Conservation (phyloP, 495 filamentous ascomycete species). For the Cryomyces antarcticus region DNA sequence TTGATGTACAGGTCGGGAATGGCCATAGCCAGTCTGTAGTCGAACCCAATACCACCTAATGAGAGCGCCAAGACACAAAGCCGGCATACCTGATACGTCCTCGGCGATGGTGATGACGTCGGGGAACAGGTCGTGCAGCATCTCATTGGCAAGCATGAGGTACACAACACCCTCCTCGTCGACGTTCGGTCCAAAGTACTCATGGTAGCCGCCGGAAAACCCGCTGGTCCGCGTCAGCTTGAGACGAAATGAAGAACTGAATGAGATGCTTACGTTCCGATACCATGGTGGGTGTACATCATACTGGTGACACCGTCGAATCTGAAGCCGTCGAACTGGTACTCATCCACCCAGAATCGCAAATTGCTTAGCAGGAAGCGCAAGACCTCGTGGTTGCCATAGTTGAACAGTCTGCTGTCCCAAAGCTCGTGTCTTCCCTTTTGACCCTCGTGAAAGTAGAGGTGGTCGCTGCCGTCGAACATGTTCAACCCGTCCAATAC, state of each 20-base stretch:
- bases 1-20: slow-evolving; percentile 99
- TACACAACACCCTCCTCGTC: slow-evolving; percentile 93
- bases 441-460: slow-evolving; percentile 77
- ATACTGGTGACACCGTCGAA: slow-evolving; percentile 98
- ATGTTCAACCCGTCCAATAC: slow-evolving; percentile 81
- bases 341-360: slow-evolving; percentile 98
- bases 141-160: slow-evolving; percentile 88
- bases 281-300: slow-evolving; percentile 89
- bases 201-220: slow-evolving; percentile 95
- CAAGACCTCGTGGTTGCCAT: slow-evolving; percentile 82
- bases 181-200: slow-evolving; percentile 86
- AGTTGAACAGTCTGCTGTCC: slow-evolving; percentile 96
- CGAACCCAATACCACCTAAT: slow-evolving; percentile 83
- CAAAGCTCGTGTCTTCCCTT: slow-evolving; percentile 80
- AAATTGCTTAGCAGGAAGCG: slow-evolving; percentile 88
- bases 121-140: slow-evolving; percentile 79
- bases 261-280: slow-evolving; percentile 64
- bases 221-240: slow-evolving; percentile 35
- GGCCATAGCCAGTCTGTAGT: slow-evolving; percentile 95
- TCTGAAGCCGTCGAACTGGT: slow-evolving; percentile 86
- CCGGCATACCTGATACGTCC: slow-evolving; percentile 96
- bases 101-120: slow-evolving; percentile 80
- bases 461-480: slow-evolving; percentile 86
- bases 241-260: not conserved
- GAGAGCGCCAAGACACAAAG: slow-evolving; percentile 68